Base-by-base conservation (phyloP, 169 alveolate species). In the Cryptosporidium viatorum region DNA sequence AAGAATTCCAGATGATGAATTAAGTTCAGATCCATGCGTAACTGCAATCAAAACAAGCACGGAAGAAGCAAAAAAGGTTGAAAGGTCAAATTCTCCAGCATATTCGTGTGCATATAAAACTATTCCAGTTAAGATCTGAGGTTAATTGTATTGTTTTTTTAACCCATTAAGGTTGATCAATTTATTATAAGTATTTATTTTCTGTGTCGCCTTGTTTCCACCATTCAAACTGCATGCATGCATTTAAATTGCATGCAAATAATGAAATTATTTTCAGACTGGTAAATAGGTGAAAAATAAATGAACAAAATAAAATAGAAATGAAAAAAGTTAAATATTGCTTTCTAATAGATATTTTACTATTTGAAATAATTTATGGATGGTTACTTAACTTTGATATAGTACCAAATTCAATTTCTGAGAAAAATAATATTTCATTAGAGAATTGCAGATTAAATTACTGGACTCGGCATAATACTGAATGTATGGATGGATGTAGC, bases 21-120 rank as follows among this genome's bases (percentile, higher is more conserved):
- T 39, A 33, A 21, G 23, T 21, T 74, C 89, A 55, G 94, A 92
- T 21, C 87, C 92, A 12, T 92, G 94, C 69, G 60, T 92, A 21
- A 18, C 71, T 18, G 86, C 92, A 51, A 92, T 92, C 43, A 91
- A 86, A 33, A 84, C 89, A 23, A 92, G 59, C 59, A 87, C 94
- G 26, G 94, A 92, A 65, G 94, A 92, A 62, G 87, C 92, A 23
- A 92, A 92, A 33, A 73, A 86, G 50, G 94, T 92, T 0, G 85
- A 84, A 60, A 85, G 80, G 86, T 84, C 91, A 35, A 75, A 92
- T 39, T 89, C 91, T 14, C 71, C 73, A 29, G 84, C 91, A 70
- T 92, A 92, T 65, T 74, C 85, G 29, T 86, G 92, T 48, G 92
- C 86, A 23, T 91, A 89, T 60, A 70, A 48, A 84, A 73, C 85